Evolutionary conservation across 805 yeast genomes (phyloP), one percentile per base, ranked within the genome.

Genomic region (Ogataea corticis): DNA sequence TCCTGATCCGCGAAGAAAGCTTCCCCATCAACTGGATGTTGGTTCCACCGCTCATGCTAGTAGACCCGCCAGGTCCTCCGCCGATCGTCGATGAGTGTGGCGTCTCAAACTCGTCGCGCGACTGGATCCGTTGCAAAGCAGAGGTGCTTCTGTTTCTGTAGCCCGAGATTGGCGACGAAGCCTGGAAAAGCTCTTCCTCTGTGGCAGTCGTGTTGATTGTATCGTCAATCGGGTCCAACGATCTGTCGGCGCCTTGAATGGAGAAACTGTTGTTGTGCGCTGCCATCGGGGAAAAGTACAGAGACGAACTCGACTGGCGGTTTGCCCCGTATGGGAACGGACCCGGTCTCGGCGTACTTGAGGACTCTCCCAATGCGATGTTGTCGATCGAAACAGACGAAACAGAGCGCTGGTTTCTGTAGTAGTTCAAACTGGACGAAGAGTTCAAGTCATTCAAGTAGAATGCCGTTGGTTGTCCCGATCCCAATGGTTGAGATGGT

Each of bases 1-100:
- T 75, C 48, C 96, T 76, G 15, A 92, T 80, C 40, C 82, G 87
- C 0, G 87, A 69, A 37, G 91, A 82, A 73, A 94, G 74, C 56
- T 84, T 87, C 50, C 85, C 81, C 38, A 87, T 77, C 42, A 87
- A 62, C 59, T 86, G 96, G 35, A 83, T 74, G 43, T 66, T 66
- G 52, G 45, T 31, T 44, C 58, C 53, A 7, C 59, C 54, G 25
- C 42, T 44, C 32, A 41, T 43, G 17, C 40, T 40, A 11, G 42
- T 40, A 18, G 54, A 36, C 7, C 59, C 49, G 6, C 53, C 54
- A 7, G 43, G 45, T n/a, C 47, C 49, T 9, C 50, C 55, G 19
- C 56, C 58, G 15, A 51, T 46, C 1, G 61, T 58, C 2, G 62
- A 58, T 3, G 57, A 52, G 31, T 52, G 54, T 5, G 58, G 50